Conservation (phyloP, 805 yeast species). For the Lachancea lanzarotensis region DNA sequence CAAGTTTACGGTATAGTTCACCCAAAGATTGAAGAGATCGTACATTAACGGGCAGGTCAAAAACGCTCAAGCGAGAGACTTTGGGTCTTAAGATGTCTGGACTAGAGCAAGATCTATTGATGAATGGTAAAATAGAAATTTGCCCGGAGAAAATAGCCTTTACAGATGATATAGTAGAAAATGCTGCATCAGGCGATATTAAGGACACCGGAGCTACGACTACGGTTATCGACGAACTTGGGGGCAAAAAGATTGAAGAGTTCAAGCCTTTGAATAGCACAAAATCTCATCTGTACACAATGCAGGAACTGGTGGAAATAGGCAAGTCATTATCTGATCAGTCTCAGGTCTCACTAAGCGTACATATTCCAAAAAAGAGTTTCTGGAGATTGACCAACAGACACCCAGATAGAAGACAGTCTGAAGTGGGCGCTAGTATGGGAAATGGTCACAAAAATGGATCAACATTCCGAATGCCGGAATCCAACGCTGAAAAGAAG, state of each 20-base stretch:
- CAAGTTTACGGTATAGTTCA: neutral
- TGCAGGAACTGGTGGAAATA: slow-evolving; percentile 23
- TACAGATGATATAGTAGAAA: neutral
- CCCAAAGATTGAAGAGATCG: neutral
- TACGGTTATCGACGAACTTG: neutral
- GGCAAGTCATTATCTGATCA: slow-evolving; percentile 20
- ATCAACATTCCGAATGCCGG: slow-evolving; percentile 5
- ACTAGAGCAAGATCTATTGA: neutral
- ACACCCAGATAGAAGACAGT: slow-evolving; percentile 13
- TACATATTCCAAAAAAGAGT: slow-evolving; percentile 40
- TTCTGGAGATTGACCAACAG: slow-evolving; percentile 43
- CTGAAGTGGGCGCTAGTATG: slow-evolving; percentile 1
- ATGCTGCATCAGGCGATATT: neutral
- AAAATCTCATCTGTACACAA: slow-evolving; percentile 22
- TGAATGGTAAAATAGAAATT: neutral
- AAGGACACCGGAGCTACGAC: neutral
- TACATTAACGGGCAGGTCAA: neutral
- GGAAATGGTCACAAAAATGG: slow-evolving; percentile 7
- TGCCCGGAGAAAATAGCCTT: neutral
- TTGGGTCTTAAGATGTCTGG: neutral
- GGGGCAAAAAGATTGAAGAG: slow-evolving; percentile 1
- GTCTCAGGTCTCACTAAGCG: slow-evolving; percentile 29
- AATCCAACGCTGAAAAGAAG: slow-evolving; percentile 12
- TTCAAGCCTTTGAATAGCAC: slow-evolving; percentile 11
- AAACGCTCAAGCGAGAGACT: neutral